phyloP scores from a whole-genome alignment of 2,329 filamentous ascomycete species.

The Dactylellina parvicollis region DNA sequence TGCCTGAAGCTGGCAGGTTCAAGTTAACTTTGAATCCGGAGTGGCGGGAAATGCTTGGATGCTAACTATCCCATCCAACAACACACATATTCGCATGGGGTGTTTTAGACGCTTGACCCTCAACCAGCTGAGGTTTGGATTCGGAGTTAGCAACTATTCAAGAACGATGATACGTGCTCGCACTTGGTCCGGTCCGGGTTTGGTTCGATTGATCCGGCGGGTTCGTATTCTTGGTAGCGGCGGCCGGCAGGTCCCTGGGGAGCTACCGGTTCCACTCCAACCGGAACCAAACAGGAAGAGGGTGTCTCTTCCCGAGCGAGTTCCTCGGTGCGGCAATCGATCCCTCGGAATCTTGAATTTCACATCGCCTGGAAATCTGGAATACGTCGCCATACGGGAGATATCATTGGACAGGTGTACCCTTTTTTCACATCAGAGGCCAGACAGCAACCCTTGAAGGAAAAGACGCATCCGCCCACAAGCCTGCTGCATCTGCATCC shows the following conservation, averaged over 20 bases:
- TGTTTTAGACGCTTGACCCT: slow-evolving; percentile 26
- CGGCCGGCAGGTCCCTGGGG: slow-evolving; percentile 38
- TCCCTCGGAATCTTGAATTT: not conserved
- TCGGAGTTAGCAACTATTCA: slow-evolving; percentile 42
- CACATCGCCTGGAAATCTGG: not conserved
- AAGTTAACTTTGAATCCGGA: slow-evolving; percentile 19
- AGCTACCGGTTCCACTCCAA: slow-evolving; percentile 46
- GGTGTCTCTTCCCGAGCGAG: slow-evolving; percentile 7
- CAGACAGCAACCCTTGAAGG: not conserved
- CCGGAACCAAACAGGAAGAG: slow-evolving; percentile 19
- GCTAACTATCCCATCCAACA: too few species aligned
- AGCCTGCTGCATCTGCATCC: slow-evolving; percentile 3
- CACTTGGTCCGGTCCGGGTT: too few species aligned
- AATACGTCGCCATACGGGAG: too few species aligned
- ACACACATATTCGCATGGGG: slow-evolving; percentile 34
- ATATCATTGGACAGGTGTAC: not conserved
- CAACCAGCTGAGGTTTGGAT: slow-evolving; percentile 27
- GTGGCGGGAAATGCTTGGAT: too few species aligned
- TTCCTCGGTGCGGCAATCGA: slow-evolving; percentile 36
- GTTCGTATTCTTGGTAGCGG: slow-evolving; percentile 27
- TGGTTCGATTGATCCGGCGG: slow-evolving; percentile 36
- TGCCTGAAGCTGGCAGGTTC: slow-evolving; percentile 40
- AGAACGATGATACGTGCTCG: slow-evolving; percentile 3
- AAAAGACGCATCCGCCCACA: slow-evolving; percentile 4
- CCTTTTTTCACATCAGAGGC: not conserved